Percentiles rank a stretch among this genome's conserved stretches.
Conservation (phyloP, 768 basidiomycete species). For the Pluteus cervinus region DNA sequence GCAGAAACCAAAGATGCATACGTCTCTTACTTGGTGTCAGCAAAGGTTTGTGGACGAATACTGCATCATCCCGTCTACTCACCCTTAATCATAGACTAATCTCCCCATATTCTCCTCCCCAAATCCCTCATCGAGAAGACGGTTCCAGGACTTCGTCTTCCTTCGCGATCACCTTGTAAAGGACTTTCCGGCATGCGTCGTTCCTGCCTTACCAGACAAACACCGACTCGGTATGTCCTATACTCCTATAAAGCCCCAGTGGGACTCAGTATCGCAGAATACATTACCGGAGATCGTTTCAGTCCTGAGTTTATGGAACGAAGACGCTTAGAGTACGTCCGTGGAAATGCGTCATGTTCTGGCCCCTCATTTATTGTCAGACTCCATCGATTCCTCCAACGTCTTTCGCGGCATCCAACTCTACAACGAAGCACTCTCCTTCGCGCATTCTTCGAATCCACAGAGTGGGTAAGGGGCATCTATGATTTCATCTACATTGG, state of each 20-base stretch:
- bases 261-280: slow-evolving; percentile 49
- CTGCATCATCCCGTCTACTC: slow-evolving; percentile 1
- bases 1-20: slow-evolving; percentile 97
- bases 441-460: slow-evolving; percentile 93
- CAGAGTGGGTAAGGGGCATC: slow-evolving; percentile 82
- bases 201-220: slow-evolving; percentile 94
- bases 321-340: slow-evolving; percentile 74
- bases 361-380: slow-evolving; percentile 32
- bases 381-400: slow-evolving; percentile 87
- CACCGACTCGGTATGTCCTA: slow-evolving; percentile 78
- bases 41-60: slow-evolving; percentile 53
- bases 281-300: slow-evolving; percentile 96
- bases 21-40: slow-evolving; percentile 88
- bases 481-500: slow-evolving; percentile 2
- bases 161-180: slow-evolving; percentile 80
- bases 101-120: slow-evolving; percentile 76
- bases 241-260: slow-evolving; percentile 1
- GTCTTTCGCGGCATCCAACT: slow-evolving; percentile 90
- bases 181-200: slow-evolving; percentile 97
- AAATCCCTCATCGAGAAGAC: slow-evolving; percentile 72
- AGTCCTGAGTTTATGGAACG: slow-evolving; percentile 97
- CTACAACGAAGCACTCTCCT: slow-evolving; percentile 86
- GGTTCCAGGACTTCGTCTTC: slow-evolving; percentile 97
- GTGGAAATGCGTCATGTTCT: neutral
- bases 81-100: slow-evolving; percentile 61